Conservation (phyloP, 2,329 filamentous ascomycete genomes). For the Emmonsia crescens region DNA sequence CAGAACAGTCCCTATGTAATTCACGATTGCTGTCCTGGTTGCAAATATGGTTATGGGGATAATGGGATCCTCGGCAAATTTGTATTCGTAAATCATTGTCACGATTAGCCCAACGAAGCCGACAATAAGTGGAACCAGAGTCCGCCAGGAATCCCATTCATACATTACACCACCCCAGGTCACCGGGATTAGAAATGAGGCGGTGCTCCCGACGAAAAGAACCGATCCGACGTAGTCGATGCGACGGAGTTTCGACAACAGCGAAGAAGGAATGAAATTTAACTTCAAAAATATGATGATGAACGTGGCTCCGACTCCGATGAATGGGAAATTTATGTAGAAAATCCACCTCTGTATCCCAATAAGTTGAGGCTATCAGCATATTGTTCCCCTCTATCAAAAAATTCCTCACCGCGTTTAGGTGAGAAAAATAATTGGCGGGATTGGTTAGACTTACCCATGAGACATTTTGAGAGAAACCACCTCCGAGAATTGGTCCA, state of each 20-base stretch:
- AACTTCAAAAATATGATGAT: constrained; percentile 45
- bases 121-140: constrained; percentile 50
- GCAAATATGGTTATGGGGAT: constrained; percentile 37
- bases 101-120: constrained; percentile 41
- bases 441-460: constrained; percentile 22
- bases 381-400: neutral
- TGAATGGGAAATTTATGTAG: constrained; percentile 53
- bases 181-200: constrained; percentile 50
- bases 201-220: constrained; percentile 50
- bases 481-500: constrained; percentile 34
- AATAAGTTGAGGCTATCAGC: neutral
- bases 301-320: constrained; percentile 39
- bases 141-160: constrained; percentile 51
- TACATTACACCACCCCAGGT: constrained; percentile 59
- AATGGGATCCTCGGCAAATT: constrained; percentile 41
- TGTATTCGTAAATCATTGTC: constrained; percentile 47
- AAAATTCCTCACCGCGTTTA: neutral
- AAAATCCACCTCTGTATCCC: constrained; percentile 51
- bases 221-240: constrained; percentile 55
- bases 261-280: constrained; percentile 36
- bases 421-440: neutral
- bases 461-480: constrained; percentile 28
- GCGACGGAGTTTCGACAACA: constrained; percentile 39
- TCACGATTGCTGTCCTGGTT: constrained; percentile 38
- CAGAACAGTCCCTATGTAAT: constrained; percentile 44